Conservation (phyloP, 768 basidiomycete genomes). For the Pilatotrama ljubarskyi region DNA sequence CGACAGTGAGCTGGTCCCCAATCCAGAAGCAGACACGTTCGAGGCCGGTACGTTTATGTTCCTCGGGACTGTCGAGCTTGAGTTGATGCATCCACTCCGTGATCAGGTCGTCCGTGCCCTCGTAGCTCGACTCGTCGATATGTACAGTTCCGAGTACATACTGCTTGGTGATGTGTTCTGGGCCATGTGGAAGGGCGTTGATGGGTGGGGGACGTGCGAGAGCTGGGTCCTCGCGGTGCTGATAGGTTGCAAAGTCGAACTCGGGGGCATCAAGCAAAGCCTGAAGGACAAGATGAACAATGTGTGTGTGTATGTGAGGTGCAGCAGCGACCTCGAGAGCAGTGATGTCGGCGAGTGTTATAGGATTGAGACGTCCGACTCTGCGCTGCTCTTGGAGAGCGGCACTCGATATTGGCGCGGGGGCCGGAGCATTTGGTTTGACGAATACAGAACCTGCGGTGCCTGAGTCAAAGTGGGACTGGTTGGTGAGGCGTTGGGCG, state of each 20-base stretch:
- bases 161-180: conserved; percentile 1
- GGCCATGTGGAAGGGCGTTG: conserved; percentile 18
- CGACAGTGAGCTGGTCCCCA: conserved; percentile 42
- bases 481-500: not conserved
- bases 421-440: not conserved
- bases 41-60: not conserved
- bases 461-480: conserved; percentile 5
- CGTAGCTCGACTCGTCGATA: conserved; percentile 28
- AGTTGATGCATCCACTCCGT: conserved; percentile 24
- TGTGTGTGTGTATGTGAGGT: not conserved
- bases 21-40: conserved; percentile 35
- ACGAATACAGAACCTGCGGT: not conserved
- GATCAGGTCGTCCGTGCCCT: conserved; percentile 19
- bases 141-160: conserved; percentile 24
- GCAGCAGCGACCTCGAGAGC: not conserved
- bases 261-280: not conserved
- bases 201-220: conserved; percentile 17
- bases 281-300: not conserved
- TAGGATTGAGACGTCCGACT: not conserved
- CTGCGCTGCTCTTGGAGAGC: not conserved
- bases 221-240: not conserved
- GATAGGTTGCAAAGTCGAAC: conserved; percentile 5
- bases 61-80: not conserved
- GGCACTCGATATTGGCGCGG: not conserved
- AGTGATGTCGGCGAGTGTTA: not conserved